These are phyloP conservation scores for Colletotrichum scovillei DNA, from an alignment of 2,329 filamentous ascomycete genomes.

Conservation along the genomic window DNA sequence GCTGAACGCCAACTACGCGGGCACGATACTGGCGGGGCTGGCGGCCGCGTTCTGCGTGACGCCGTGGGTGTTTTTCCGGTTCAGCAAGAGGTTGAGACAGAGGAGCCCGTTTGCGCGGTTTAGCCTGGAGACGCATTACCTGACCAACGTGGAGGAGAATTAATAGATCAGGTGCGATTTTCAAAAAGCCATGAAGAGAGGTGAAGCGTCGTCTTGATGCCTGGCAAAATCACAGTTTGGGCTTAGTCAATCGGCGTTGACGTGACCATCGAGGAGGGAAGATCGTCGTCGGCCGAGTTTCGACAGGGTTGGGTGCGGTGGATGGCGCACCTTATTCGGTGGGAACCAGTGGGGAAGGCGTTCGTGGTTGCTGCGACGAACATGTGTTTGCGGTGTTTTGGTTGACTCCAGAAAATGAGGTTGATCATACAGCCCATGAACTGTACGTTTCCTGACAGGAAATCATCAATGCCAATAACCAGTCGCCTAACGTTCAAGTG, in stretches of 20 bases:
- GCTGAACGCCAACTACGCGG: constrained; percentile 39
- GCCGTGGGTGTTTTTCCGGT: constrained; percentile 39
- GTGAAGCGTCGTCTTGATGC: not conserved
- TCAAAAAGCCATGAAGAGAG: not conserved
- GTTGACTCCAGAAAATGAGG: not conserved
- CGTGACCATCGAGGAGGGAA: not conserved
- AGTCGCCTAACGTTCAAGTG: not conserved
- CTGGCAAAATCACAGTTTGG: not conserved
- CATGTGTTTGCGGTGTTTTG: constrained; percentile 12
- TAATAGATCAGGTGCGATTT: not conserved
- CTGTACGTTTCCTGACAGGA: not conserved
- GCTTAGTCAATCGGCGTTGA: constrained; percentile 8
- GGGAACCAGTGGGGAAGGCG: constrained; percentile 31
- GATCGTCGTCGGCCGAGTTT: constrained; percentile 21
- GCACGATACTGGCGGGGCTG: constrained; percentile 39
- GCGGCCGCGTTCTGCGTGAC: constrained; percentile 37
- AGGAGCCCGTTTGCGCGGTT: constrained; percentile 40
- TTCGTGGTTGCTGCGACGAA: constrained; percentile 22
- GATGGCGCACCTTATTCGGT: constrained; percentile 32
- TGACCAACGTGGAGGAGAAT: constrained; percentile 35
- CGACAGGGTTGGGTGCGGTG: constrained; percentile 23
- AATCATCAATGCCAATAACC: not conserved
- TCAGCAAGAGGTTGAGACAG: constrained; percentile 38
- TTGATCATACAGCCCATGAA: not conserved
- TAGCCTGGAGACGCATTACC: constrained; percentile 38